These are phyloP conservation scores for Clitoria ternatea DNA, from an alignment of 306 rosid genomes.

Conservation along the genomic window DNA sequence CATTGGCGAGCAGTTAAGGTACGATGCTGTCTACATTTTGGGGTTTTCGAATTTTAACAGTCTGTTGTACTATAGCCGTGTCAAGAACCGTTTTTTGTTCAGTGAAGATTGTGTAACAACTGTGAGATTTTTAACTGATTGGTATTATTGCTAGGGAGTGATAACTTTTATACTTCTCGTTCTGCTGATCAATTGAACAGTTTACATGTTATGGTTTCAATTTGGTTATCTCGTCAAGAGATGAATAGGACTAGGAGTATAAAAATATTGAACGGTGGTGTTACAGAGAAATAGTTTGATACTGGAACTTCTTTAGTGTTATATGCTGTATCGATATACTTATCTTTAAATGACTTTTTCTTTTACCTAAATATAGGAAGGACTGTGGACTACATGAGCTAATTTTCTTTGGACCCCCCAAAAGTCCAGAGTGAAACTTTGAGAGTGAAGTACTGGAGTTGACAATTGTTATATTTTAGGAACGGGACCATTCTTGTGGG, in stretches of 20 bases:
- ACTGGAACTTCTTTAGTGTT: background rate
- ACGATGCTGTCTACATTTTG: background rate
- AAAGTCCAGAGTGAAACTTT: background rate
- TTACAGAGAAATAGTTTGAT: background rate
- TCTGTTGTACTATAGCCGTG: background rate
- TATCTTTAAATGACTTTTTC: background rate
- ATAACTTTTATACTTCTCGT: background rate
- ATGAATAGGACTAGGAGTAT: background rate
- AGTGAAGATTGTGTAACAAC: background rate
- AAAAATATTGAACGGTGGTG: background rate
- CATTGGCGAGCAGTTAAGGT: slow-evolving; percentile 85
- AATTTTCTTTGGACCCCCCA: background rate
- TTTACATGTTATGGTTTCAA: background rate
- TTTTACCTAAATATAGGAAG: background rate
- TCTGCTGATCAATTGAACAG: background rate
- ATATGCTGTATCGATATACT: background rate
- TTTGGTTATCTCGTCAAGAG: background rate
- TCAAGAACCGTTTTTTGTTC: background rate
- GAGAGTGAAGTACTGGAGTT: background rate
- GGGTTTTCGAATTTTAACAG: background rate
- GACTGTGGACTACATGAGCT: background rate
- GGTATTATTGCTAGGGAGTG: background rate
- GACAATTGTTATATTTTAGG: background rate
- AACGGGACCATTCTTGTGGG: no score
- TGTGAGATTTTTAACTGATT: background rate